Conservation (phyloP, 352 stramenopile genomes). For the Elongisporangium anandrum region DNA sequence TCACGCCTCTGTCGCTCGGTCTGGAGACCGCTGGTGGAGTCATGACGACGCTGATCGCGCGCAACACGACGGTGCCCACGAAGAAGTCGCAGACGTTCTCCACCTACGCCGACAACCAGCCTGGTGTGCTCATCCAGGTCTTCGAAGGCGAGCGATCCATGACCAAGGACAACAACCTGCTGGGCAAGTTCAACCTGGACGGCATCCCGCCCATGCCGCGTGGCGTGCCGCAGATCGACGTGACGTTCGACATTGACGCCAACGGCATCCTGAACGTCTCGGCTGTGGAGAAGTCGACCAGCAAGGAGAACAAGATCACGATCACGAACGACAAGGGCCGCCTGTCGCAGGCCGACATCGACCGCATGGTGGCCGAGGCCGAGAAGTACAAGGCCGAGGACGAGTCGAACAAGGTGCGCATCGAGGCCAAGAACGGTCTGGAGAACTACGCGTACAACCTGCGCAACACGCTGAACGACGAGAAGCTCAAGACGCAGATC, state of each 20-base stretch:
- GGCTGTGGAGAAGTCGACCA: conserved; percentile 68
- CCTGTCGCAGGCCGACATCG: conserved; percentile 89
- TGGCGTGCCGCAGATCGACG: conserved; percentile 64
- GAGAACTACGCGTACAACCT: conserved; percentile 91
- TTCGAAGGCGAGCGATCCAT: conserved; percentile 86
- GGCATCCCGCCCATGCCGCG: conserved; percentile 64
- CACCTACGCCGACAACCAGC: conserved; percentile 70
- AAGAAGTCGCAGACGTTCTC: conserved; percentile 66
- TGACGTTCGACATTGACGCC: conserved; percentile 76
- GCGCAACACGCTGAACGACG: conserved; percentile 75
- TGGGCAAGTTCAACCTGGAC: conserved; percentile 64
- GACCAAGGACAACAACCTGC: conserved; percentile 80
- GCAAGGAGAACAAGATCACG: conserved; percentile 93
- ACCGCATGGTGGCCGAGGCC: conserved; percentile 90
- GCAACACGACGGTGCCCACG: conserved; percentile 62
- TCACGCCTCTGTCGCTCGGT: conserved; percentile 61
- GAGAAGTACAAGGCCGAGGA: conserved; percentile 91
- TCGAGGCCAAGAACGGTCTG: conserved; percentile 83
- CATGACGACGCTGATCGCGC: conserved; percentile 67
- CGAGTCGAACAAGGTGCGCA: conserved; percentile 54
- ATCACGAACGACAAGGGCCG: conserved; percentile 95
- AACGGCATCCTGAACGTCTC: conserved; percentile 88
- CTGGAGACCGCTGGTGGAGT: conserved; percentile 66
- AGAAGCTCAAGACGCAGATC: conserved; percentile 76
- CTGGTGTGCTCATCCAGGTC: conserved; percentile 61